Percentiles rank a stretch among this genome's conserved stretches.
phyloP scores from a whole-genome alignment of 192 early-diverging fungal genomes.

The Fimicolochytrium jonesii region DNA sequence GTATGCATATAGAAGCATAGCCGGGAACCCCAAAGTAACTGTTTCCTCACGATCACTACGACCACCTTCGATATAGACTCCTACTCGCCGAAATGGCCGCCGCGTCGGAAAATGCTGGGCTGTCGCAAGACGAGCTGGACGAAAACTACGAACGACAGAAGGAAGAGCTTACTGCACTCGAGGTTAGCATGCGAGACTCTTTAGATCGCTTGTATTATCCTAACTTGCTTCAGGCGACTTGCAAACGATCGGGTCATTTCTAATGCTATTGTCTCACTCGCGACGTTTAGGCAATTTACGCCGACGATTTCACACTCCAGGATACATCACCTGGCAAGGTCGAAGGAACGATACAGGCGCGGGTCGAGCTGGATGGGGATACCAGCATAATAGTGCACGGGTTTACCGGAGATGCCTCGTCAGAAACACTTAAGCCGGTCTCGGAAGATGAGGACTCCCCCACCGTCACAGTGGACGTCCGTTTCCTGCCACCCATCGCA shows the following conservation, averaged over 20 bases:
- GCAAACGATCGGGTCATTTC: not conserved
- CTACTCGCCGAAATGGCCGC: conserved; percentile 12
- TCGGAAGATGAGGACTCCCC: not conserved
- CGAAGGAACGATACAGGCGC: not conserved
- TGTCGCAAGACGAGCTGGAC: not conserved
- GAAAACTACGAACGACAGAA: conserved; percentile 4
- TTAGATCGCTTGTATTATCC: too few relatives aligned
- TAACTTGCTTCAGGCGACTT: not conserved
- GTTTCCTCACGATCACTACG: too few relatives aligned
- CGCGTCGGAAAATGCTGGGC: not conserved
- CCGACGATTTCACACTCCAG: not conserved
- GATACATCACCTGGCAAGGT: not conserved
- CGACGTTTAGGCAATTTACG: not conserved
- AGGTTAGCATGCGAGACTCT: too few relatives aligned
- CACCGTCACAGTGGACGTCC: not conserved
- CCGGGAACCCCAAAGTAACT: not conserved
- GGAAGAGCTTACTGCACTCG: conserved; percentile 3
- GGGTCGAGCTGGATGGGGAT: conserved; percentile 1
- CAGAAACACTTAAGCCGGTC: not conserved
- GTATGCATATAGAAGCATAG: too few relatives aligned
- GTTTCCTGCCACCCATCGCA: conserved; percentile 6
- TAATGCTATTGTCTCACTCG: not conserved
- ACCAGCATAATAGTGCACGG: not conserved
- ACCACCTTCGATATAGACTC: too few relatives aligned
- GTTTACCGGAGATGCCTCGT: not conserved